These are phyloP conservation scores for Entomortierella lignicola DNA, from an alignment of 192 early-diverging fungal species.

Conservation along the genomic window DNA sequence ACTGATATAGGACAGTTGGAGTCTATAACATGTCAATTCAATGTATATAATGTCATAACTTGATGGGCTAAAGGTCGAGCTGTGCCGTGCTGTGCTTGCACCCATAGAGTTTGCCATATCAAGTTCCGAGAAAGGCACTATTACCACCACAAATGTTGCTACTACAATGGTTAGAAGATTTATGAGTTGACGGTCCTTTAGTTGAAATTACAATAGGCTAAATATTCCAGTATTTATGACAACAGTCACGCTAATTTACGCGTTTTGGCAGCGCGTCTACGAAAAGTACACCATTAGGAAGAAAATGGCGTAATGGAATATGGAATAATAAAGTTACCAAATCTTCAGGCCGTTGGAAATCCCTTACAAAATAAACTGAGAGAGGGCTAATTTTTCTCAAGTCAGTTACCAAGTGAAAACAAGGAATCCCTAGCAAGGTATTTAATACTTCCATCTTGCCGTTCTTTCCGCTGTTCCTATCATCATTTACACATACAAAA, in stretches of 20 bases:
- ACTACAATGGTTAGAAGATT: no score
- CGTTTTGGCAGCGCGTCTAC: no score
- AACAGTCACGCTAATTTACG: background rate
- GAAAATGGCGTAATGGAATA: background rate
- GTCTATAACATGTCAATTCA: no score
- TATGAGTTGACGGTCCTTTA: background rate
- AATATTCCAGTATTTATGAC: background rate
- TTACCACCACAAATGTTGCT: no score
- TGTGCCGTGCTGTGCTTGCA: no score
- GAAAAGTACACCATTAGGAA: background rate
- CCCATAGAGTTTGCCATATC: no score
- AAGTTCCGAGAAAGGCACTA: no score
- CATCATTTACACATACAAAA: background rate
- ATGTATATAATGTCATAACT: no score
- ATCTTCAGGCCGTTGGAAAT: background rate
- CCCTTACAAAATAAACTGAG: background rate
- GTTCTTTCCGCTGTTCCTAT: no score
- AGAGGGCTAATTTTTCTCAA: background rate
- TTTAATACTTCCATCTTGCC: background rate
- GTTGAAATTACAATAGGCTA: slow-evolving; percentile 11
- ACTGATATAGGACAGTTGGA: no score
- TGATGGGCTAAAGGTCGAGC: no score
- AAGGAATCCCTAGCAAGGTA: background rate
- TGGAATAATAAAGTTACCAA: background rate
- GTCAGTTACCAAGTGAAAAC: background rate